Evolutionary conservation across 352 stramenopile species (phyloP), one percentile per base, ranked within the genome.

Genomic region (Halophytophthora polymorphica): DNA sequence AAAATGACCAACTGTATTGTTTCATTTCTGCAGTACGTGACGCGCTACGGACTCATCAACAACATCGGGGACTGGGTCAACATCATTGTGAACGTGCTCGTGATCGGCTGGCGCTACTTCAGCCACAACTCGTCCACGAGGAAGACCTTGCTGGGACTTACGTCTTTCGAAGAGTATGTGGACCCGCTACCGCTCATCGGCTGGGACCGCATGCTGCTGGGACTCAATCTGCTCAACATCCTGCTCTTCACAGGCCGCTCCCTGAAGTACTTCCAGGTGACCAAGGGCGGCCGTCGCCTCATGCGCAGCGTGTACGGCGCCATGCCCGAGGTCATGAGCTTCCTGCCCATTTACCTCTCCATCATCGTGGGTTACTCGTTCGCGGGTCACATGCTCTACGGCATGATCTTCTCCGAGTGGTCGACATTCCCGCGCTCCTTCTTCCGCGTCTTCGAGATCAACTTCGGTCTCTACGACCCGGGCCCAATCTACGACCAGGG

Each of bases 181-280:
- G 66, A 74, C 7, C 72, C 75, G 3, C 33, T 68, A 5, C 64
- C 55, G 19, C 53, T 88, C 10, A 69, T 76, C 23, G 58, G 68
- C 6, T 88, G 75, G 74, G 77, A 88, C 51, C 70, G 83, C 33
- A 59, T 83, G 21, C 51, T 88, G 33, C 61, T 88, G 17, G 73
- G 63, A 4, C 74, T 85, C 48, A 88, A 88, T 21, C 73, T 88
- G 19, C 64, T 73, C 62, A 88, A 88, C 46, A 71, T 88, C 48
- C 58, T 88, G 36, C 48, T 86, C 2, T 56, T 88, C n/a, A 88
- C 73, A 6, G 77, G 47, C 2, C 64, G 77, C 10, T 71, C 77
- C 5, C 73, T 88, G 31, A 88, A 88, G 29, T 88, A 84, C 45
- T 88, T 88, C 61, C 77, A 88, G 45, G 65, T 88, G 35, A 88